A percentile compares a stretch with the other conserved stretches of the same genome.
Evolutionary conservation across 192 early-diverging fungal species (phyloP).

Genomic region (Coemansia reversa): DNA sequence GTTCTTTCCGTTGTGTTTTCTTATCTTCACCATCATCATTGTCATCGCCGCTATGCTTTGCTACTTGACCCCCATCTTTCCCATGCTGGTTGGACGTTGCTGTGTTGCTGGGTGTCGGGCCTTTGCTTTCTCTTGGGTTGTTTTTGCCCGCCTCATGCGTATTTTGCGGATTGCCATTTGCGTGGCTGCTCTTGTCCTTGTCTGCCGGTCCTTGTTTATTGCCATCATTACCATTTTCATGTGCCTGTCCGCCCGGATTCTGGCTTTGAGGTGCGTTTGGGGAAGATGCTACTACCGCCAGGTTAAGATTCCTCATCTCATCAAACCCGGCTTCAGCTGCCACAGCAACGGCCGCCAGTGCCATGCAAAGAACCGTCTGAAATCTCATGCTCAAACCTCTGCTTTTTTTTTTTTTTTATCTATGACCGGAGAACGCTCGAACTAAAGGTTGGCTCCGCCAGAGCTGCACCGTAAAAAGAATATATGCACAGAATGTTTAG

Average conservation of each 20-base stretch:
- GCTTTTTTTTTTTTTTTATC: not conserved
- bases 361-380: slow-evolving; percentile 20
- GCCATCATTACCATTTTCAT: slow-evolving; percentile 5
- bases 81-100: not conserved
- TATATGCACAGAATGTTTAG: not conserved
- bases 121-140: not conserved
- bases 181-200: slow-evolving; percentile 18
- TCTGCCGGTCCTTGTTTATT: slow-evolving; percentile 10
- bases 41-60: slow-evolving; percentile 7
- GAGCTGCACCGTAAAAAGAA: not conserved
- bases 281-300: slow-evolving; percentile 4
- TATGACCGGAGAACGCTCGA: not conserved
- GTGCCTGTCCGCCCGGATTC: not conserved
- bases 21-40: slow-evolving; percentile 13
- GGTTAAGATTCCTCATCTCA: slow-evolving; percentile 6
- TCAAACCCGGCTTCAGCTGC: slow-evolving; percentile 3
- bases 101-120: slow-evolving; percentile 10
- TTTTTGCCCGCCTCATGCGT: slow-evolving; percentile 1
- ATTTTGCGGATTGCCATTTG: slow-evolving; percentile 14
- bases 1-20: slow-evolving; percentile 12
- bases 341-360: slow-evolving; percentile 13
- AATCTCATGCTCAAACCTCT: slow-evolving; percentile 22
- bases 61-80: not conserved
- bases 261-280: slow-evolving; percentile 12
- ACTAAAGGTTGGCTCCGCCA: not conserved